Evolutionary conservation across 495 filamentous ascomycete genomes (phyloP), one percentile per base, ranked within the genome.

Genomic region (Cetradonia linearis): DNA sequence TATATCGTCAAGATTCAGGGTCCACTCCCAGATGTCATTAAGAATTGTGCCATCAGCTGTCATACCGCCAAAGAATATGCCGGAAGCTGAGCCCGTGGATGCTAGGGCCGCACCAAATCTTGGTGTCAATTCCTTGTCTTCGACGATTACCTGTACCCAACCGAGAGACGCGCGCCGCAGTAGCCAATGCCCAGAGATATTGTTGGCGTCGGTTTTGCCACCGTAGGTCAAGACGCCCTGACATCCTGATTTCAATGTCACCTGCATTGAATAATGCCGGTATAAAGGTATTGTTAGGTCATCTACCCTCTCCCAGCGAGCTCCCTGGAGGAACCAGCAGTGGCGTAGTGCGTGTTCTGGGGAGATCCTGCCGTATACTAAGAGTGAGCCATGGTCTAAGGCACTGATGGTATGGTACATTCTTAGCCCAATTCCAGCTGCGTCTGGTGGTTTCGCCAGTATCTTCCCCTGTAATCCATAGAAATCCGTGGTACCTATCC

Each of bases 321-420:
- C 76, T 50, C 76, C 77, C 56, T 78, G 69, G 40, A 82, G 75
- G 1, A 88, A 57, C 88, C 89, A 95, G 66, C 87, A 90, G 70
- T 91, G 86, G 20, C 72, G 69, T 9, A 87, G 65, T 5, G 80
- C 81, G 25, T 74, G 76, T 18, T 83, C 77, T 3, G 91, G 91
- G 8, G 88, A 91, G 14, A 79, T 77, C 52, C 91, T 76, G 16
- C 91, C 91, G 20, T 91, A 90, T n/a, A 85, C 81, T 20, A 95
- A 71, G 10, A 95, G 68, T 58, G 75, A 79, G 38, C 68, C 68
- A 52, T 70, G 66, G 27, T 71, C 74, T 11, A 88, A 63, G 38
- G 77, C 70, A 13, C 85, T 90, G 23, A 91, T 74, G 0, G 86
- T 86, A 69, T 94, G 89, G 61, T 87, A 91, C 81, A 91, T 86